These are phyloP conservation scores for Chromera velia DNA, from an alignment of 73 alveolate genomes.

Conservation along the genomic window DNA sequence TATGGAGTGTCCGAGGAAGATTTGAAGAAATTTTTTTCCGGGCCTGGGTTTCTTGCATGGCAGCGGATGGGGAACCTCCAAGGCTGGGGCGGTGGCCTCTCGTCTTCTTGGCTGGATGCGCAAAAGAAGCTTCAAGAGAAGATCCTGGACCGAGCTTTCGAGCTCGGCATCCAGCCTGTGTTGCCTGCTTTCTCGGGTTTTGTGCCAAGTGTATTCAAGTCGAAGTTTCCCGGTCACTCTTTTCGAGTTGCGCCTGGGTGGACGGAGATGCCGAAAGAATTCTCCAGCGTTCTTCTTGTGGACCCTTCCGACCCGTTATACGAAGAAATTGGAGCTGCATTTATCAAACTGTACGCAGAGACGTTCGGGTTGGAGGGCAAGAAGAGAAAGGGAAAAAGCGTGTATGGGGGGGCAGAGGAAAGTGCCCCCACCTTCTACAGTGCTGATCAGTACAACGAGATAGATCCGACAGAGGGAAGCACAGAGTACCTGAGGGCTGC, in stretches of 20 bases:
- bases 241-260: constrained; percentile 40
- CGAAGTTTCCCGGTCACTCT: constrained; percentile 39
- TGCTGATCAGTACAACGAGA: constrained; percentile 51
- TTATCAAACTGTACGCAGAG: constrained; percentile 39
- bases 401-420: not conserved
- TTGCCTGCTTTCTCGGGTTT: constrained; percentile 48
- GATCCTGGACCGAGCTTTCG: constrained; percentile 34
- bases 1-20: constrained; percentile 42
- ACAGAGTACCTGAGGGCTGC: too few relatives aligned
- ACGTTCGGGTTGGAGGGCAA: not conserved
- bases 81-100: constrained; percentile 51
- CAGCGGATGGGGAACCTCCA: constrained; percentile 52
- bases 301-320: constrained; percentile 52
- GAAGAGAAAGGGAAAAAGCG: not conserved
- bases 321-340: constrained; percentile 40
- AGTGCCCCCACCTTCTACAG: constrained; percentile 45
- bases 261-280: constrained; percentile 38
- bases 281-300: constrained; percentile 28
- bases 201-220: constrained; percentile 41
- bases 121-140: constrained; percentile 29
- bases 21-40: constrained; percentile 42
- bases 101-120: constrained; percentile 51
- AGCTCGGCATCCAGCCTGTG: constrained; percentile 45
- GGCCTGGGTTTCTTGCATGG: constrained; percentile 58
- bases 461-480: constrained; percentile 39